These are phyloP conservation scores for Drechslerella dactyloides DNA, from an alignment of 2,329 filamentous ascomycete genomes.

Conservation along the genomic window DNA sequence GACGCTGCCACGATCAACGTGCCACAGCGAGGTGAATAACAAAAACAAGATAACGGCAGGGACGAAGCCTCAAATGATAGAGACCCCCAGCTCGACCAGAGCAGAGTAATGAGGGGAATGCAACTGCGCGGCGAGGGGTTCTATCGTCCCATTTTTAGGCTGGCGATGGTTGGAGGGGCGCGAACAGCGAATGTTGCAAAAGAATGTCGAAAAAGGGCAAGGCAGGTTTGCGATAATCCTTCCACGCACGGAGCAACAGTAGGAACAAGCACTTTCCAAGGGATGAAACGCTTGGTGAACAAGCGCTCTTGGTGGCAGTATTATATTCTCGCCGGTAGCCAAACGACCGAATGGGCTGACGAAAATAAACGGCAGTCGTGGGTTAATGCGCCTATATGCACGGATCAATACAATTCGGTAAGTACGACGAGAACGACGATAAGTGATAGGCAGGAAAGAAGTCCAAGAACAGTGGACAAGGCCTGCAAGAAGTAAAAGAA, in stretches of 20 bases:
- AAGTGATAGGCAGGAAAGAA: constrained; percentile 5
- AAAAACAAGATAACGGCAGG: constrained; percentile 7
- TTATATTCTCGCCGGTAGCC: neutral
- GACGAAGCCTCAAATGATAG: neutral
- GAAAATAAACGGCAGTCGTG: constrained; percentile 4
- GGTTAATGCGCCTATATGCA: constrained; percentile 2
- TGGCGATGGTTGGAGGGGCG: constrained; percentile 4
- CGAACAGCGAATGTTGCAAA: constrained; percentile 18
- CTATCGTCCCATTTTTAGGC: constrained; percentile 5
- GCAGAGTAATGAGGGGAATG: neutral
- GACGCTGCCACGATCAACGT: constrained; percentile 49
- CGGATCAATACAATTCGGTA: constrained; percentile 3
- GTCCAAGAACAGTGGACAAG: neutral
- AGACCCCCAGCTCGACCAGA: constrained; percentile 1
- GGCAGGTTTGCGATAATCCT: constrained; percentile 7
- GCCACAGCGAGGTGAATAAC: constrained; percentile 19
- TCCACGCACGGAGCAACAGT: neutral
- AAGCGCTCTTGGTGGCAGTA: neutral
- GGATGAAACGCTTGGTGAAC: constrained; percentile 6
- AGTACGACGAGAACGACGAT: constrained; percentile 1
- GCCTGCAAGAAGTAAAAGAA: neutral
- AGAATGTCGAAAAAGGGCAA: constrained; percentile 4
- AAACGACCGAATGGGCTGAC: neutral
- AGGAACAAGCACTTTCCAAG: constrained; percentile 3
- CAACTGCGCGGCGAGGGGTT: constrained; percentile 1